Conservation (phyloP, 2,329 filamentous ascomycete species). For the Arthrobotrys pseudoclavata region DNA sequence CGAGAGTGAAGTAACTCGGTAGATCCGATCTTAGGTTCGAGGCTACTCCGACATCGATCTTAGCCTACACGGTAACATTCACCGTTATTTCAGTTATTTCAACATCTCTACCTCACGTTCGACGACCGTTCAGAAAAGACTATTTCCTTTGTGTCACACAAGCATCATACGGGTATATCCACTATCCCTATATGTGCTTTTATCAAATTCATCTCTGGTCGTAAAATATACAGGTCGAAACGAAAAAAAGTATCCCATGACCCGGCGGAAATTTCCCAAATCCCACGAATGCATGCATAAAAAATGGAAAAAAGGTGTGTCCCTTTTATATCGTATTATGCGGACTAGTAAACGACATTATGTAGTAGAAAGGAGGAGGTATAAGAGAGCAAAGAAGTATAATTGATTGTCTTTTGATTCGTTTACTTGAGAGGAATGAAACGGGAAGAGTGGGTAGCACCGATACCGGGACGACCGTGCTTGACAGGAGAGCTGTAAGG, state of each 20-base stretch:
- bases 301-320: not conserved
- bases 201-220: slow-evolving; percentile 35
- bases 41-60: too few relatives aligned
- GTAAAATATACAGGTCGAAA: slow-evolving; percentile 42
- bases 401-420: slow-evolving; percentile 48
- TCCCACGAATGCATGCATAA: slow-evolving; percentile 27
- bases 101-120: too few relatives aligned
- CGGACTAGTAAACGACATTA: slow-evolving; percentile 32
- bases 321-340: slow-evolving; percentile 45
- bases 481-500: slow-evolving; percentile 92
- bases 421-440: slow-evolving; percentile 99
- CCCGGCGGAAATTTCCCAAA: slow-evolving; percentile 2
- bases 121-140: too few relatives aligned
- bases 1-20: too few relatives aligned
- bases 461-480: slow-evolving; percentile 99
- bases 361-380: slow-evolving; percentile 2
- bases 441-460: slow-evolving; percentile 99
- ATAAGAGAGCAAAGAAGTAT: slow-evolving; percentile 4
- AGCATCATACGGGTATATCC: not conserved
- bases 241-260: not conserved
- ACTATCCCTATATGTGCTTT: not conserved
- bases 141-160: not conserved
- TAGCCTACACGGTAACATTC: too few relatives aligned
- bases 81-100: too few relatives aligned
- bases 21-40: too few relatives aligned